phyloP scores from a whole-genome alignment of 257 asterid genomes.

The Solanum phureja region DNA sequence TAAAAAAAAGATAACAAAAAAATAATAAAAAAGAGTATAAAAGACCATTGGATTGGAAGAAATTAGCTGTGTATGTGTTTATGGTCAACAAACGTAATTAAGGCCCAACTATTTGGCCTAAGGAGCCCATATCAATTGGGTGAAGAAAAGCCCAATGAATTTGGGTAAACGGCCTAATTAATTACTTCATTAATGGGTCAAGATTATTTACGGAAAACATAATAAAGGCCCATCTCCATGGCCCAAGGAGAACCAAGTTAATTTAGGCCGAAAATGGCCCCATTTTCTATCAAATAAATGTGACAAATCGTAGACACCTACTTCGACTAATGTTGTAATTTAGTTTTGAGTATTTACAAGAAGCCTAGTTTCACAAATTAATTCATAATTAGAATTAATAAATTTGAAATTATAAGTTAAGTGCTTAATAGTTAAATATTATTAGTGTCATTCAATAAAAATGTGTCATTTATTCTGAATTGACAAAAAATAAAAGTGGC shows the following conservation, averaged over 20 bases:
- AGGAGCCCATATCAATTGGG: background rate
- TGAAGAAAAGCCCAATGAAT: background rate
- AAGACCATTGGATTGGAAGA: background rate
- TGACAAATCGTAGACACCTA: background rate
- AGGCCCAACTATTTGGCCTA: background rate
- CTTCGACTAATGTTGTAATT: background rate
- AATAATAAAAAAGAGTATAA: background rate
- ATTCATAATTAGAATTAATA: background rate
- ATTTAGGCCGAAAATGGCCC: background rate
- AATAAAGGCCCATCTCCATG: background rate
- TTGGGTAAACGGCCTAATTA: background rate
- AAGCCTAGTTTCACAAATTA: background rate
- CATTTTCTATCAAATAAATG: background rate
- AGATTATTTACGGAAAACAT: background rate
- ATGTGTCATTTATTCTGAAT: too few relatives aligned
- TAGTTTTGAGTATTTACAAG: background rate
- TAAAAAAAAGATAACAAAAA: background rate
- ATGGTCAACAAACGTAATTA: background rate
- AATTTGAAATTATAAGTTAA: background rate
- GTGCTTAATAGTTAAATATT: too few relatives aligned
- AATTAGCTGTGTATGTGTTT: background rate
- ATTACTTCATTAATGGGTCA: background rate
- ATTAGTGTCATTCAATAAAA: too few relatives aligned
- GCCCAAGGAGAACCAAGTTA: background rate
- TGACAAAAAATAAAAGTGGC: too few relatives aligned